Evolutionary conservation across 192 early-diverging fungal genomes (phyloP).

Genomic region (Entophlyctis luteolus): DNA sequence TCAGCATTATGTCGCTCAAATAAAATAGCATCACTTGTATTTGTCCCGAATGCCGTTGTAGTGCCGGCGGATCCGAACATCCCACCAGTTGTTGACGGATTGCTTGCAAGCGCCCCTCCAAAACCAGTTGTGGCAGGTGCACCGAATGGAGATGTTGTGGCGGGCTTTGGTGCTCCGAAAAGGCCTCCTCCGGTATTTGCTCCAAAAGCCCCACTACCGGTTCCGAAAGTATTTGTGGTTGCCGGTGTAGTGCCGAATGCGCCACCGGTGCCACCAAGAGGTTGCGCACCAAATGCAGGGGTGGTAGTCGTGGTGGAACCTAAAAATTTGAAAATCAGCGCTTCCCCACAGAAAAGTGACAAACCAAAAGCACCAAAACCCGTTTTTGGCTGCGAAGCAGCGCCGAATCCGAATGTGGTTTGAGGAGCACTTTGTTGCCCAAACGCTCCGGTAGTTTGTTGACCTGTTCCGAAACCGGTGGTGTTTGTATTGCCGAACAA

Average conservation of each 20-base stretch:
- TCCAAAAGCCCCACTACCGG: conserved; percentile 24
- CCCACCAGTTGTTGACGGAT: conserved; percentile 29
- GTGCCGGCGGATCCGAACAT: conserved; percentile 14
- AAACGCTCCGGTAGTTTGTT: conserved; percentile 17
- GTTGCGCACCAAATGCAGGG: conserved; percentile 29
- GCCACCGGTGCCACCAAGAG: conserved; percentile 23
- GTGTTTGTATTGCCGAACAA: conserved; percentile 7
- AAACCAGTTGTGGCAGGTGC: conserved; percentile 24
- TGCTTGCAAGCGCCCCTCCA: conserved; percentile 41
- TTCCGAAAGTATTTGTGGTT: conserved; percentile 33
- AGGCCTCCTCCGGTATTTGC: neutral
- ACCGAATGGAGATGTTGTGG: conserved; percentile 32
- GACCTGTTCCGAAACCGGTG: conserved; percentile 21
- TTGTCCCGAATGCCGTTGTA: conserved; percentile 37
- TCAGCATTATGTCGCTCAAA: neutral
- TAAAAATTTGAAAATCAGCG: conserved; percentile 5
- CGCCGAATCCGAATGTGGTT: conserved; percentile 10
- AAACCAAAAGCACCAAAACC: conserved; percentile 23
- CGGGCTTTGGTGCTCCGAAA: conserved; percentile 29
- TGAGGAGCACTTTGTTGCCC: conserved; percentile 15
- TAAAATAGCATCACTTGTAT: neutral
- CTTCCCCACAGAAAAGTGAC: neutral
- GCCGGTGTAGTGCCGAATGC: conserved; percentile 26
- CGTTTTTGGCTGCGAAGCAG: conserved; percentile 10
- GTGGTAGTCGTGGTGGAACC: conserved; percentile 13